Base-by-base conservation (phyloP, 495 filamentous ascomycete genomes). In the Rostrohypoxylon terebratum region DNA sequence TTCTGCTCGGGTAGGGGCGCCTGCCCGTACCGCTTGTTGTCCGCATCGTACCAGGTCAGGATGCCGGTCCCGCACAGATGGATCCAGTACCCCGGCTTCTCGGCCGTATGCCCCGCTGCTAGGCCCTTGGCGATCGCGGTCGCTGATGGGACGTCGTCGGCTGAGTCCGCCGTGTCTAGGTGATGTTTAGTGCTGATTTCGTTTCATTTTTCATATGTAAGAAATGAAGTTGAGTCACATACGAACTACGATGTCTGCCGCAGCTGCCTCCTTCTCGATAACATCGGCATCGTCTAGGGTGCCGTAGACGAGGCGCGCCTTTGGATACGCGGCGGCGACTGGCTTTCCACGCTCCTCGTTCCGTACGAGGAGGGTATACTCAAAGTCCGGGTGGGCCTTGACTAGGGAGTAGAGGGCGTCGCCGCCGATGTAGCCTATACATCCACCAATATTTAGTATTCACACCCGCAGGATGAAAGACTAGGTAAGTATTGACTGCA, bases 351-450 rank as follows among this genome's bases (percentile, higher is more conserved):
- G 93, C 55, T 88, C 86, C 72, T 86, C 83, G 77, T 85, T 90
- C 20, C 93, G 88, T 21, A 93, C 89, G 8, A 95, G 80, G 47
- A 87, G 83, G 1, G 90, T 87, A 73, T 90, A 83, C 45, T 92
- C 82, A 77, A 88, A 91, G 34, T 94, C 88, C 0, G 91, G 92
- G 74, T 94, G 89, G 10, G 88, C 82, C 9, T 86, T 80, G 48
- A 80, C 71, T 18, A 94, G 77, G 14, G 80, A 79, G 66, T 88
- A 88, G 38, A 94, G 83, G 28, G 83, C 85, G 71, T 94, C 91
- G 16, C 93, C 92, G 21, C 91, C 92, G 67, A 94, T 92, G 75
- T 94, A 95, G 40, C 92, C 92, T 64, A 86, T 8, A 31, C 18
- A 20, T 48, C 34, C 4, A 10, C 4, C n/a, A n/a, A 14, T 13